Percentiles rank a stretch among this genome's conserved stretches.
Conservation (phyloP, 2,329 filamentous ascomycete genomes). For the Fusarium coffeatum region DNA sequence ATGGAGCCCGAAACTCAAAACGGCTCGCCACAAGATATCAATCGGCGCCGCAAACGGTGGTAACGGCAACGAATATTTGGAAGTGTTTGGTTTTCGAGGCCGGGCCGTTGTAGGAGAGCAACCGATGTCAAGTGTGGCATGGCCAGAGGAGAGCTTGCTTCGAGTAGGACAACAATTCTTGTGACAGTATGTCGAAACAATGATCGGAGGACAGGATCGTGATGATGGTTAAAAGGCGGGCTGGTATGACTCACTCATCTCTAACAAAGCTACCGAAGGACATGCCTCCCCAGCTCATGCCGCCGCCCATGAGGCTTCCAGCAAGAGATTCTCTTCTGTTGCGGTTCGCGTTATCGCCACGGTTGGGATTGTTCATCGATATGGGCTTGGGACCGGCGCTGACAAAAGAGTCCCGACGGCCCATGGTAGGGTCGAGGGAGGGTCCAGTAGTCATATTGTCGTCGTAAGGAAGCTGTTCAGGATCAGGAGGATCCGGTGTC, state of each 20-base stretch:
- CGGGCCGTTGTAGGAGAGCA: neutral
- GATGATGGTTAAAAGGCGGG: slow-evolving; percentile 14
- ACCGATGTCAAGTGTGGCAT: neutral
- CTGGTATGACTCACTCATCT: slow-evolving; percentile 82
- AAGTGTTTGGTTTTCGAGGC: neutral
- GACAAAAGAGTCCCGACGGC: slow-evolving; percentile 73
- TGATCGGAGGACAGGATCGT: slow-evolving; percentile 7
- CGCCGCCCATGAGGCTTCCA: slow-evolving; percentile 76
- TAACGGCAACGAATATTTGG: neutral
- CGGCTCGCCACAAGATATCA: slow-evolving; percentile 38
- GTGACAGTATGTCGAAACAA: slow-evolving; percentile 9
- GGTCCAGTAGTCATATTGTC: slow-evolving; percentile 70
- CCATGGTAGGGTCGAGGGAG: slow-evolving; percentile 66
- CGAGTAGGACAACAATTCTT: neutral
- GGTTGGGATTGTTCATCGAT: slow-evolving; percentile 73
- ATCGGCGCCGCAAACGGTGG: slow-evolving; percentile 7
- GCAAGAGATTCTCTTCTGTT: slow-evolving; percentile 71
- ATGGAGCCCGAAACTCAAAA: slow-evolving; percentile 39
- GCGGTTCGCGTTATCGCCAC: slow-evolving; percentile 65
- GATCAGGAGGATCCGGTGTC: neutral
- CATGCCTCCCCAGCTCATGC: slow-evolving; percentile 97
- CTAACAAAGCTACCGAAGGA: slow-evolving; percentile 97
- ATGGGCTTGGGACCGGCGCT: slow-evolving; percentile 74
- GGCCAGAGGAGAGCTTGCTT: neutral
- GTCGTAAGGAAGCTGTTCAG: slow-evolving; percentile 43